A percentile compares a stretch with the other conserved stretches of the same genome.
These are phyloP conservation scores for Auriscalpium orientale DNA, from an alignment of 768 basidiomycete species.

Conservation along the genomic window DNA sequence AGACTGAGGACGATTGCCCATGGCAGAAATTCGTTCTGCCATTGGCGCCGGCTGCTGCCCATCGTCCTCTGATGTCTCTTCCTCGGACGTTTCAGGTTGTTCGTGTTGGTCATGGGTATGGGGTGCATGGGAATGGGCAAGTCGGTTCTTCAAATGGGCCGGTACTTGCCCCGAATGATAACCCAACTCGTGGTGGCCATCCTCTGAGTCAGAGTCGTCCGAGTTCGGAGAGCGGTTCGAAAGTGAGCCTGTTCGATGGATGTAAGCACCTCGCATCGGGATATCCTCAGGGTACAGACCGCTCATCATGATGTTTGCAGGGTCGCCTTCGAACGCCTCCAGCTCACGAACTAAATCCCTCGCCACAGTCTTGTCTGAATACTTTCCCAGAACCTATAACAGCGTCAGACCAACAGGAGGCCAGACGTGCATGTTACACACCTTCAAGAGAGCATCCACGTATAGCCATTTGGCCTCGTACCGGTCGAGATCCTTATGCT, in stretches of 20 bases:
- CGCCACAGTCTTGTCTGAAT: slow-evolving; percentile 77
- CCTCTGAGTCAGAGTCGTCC: slow-evolving; percentile 56
- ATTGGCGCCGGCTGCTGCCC: slow-evolving; percentile 22
- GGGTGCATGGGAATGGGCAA: background rate
- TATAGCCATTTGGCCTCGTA: slow-evolving; percentile 85
- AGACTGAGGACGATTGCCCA: slow-evolving; percentile 55
- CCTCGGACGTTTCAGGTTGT: slow-evolving; percentile 12
- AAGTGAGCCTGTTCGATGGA: background rate
- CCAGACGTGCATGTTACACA: slow-evolving; percentile 21
- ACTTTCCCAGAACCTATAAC: slow-evolving; percentile 64
- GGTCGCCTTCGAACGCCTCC: slow-evolving; percentile 66
- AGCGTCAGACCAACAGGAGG: background rate
- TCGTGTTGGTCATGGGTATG: slow-evolving; percentile 44
- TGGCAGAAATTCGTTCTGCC: background rate
- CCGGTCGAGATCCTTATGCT: slow-evolving; percentile 74
- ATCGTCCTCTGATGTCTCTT: slow-evolving; percentile 13
- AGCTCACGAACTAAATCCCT: slow-evolving; percentile 70
- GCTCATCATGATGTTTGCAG: slow-evolving; percentile 55
- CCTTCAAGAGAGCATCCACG: slow-evolving; percentile 82
- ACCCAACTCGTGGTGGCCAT: slow-evolving; percentile 16
- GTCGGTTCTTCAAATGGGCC: slow-evolving; percentile 6
- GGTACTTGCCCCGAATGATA: slow-evolving; percentile 10
- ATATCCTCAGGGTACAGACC: slow-evolving; percentile 32
- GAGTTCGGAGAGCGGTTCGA: slow-evolving; percentile 40
- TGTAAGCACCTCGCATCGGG: background rate